Percentiles rank a stretch among this genome's conserved stretches.
These are phyloP conservation scores for Hypoxylon rickii DNA, from an alignment of 495 filamentous ascomycete genomes.

Conservation along the genomic window DNA sequence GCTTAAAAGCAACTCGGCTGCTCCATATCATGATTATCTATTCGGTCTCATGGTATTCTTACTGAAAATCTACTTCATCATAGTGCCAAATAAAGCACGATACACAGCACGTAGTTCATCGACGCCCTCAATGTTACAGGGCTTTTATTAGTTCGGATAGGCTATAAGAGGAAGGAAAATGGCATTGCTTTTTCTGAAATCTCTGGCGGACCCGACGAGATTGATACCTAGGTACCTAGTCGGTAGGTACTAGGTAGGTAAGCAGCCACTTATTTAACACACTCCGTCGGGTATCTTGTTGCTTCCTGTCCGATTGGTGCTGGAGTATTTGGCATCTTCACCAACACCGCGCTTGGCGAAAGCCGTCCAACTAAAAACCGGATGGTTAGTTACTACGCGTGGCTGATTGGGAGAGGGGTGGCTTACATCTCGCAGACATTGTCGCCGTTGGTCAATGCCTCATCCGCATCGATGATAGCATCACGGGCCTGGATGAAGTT, in stretches of 20 bases:
- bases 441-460: conserved; percentile 52
- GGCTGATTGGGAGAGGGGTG: neutral
- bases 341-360: conserved; percentile 58
- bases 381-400: neutral
- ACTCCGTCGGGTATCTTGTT: conserved; percentile 35
- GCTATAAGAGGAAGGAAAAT: too few species aligned
- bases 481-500: conserved; percentile 55
- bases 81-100: too few species aligned
- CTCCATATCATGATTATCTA: too few species aligned
- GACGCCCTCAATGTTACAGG: conserved; percentile 1
- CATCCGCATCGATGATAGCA: conserved; percentile 59
- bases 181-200: neutral
- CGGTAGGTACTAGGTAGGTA: neutral
- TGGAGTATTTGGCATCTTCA: conserved; percentile 36
- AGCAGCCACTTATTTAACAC: conserved; percentile 22
- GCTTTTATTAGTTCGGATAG: neutral
- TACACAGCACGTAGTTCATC: too few species aligned
- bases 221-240: neutral
- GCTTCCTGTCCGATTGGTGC: conserved; percentile 34
- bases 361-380: conserved; percentile 45
- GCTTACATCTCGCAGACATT: conserved; percentile 54
- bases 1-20: neutral
- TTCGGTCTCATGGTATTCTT: too few species aligned
- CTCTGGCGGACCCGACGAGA: too few species aligned
- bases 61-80: too few species aligned